Base-by-base conservation (phyloP, 345 rosid genomes). In the Limnanthes douglasii region DNA sequence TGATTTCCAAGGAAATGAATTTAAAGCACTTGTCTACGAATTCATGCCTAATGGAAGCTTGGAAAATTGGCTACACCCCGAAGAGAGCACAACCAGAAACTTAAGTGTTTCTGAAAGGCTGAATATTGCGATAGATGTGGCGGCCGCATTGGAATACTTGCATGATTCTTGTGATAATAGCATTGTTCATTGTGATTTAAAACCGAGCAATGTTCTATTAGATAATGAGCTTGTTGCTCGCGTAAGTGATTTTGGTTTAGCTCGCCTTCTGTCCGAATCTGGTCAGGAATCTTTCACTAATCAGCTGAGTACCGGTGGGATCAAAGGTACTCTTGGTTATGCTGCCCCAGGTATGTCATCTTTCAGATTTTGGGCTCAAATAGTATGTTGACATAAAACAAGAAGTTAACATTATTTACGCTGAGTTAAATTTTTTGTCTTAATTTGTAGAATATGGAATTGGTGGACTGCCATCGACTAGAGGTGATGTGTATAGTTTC, bases 11-110 rank as follows among this genome's bases (percentile, higher is more conserved):
- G 64, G 78, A 25, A 60, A 70, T 29, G 55, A 59, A 20, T 75
- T 75, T 49, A 75, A 60, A 52, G 78, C 79, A 3, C 41, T 70
- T 6, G 30, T 70, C 3, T 61, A 45, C 18, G 57, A 64, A 26
- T 66, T 61, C 56, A 64, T 70, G 75, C 46, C 58, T 0, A 66
- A 64, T 19, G 73, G 75, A 6, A 70, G 50, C 37, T 29, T 70
- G 13, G 78, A 75, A 5, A 52, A 17, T 18, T 67, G 68, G 75
- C 2, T 70, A 34, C 54, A 59, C 21, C 47, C 37, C 16, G 31
- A 48, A 6, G 52, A 13, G 15, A 46, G 43, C 38, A 36, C 50
- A 4, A 20, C 18, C 6, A 34, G 26, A 41, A 42, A 19, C 8
- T 30, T 63, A 32, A 53, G 29, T 13, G 33, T 66, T 27, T 12